Evolutionary conservation across 2,329 filamentous ascomycete species (phyloP), one percentile per base, ranked within the genome.

Genomic region (Trichoderma asperellum): DNA sequence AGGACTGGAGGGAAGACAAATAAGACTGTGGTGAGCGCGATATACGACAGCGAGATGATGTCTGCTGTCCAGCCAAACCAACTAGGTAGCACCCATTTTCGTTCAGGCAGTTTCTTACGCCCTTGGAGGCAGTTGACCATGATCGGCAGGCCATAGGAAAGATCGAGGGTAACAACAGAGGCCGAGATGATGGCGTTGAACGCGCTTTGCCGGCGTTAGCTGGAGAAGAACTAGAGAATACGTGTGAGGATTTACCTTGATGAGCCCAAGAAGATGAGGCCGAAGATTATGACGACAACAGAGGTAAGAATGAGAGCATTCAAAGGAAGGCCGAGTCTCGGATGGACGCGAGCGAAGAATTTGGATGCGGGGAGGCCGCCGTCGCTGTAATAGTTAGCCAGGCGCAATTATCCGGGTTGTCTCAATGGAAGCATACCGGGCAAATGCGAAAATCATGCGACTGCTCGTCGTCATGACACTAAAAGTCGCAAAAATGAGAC

Each of bases 141-240:
- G 58, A 92, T 87, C 0, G 92, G 92, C 49, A 94, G 92, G 6
- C 87, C 91, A 73, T 94, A 94, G 2, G 89, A 90, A 5, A 94
- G 80, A 7, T 90, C 88, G 0, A 94, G 83, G 1, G 91, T 87
- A 8, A 93, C 90, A 0, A 94, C 91, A 0, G 89, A 91, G 0
- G 90, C 87, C 0, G 89, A 88, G 1, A 91, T 85, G 73, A 93
- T 91, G 16, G 90, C 90, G 53, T 90, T 92, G 79, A 93, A 92
- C 0, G 91, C 90, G 70, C 85, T 75, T 75, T 21, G 2, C 6
- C 1, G 18, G 11, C 32, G 49, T 64, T 21, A 64, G 43, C 18
- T 1, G 6, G 18, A 24, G 16, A 32, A 16, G 5, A 24, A 1
- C 5, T 2, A 6, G 18, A 18, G 5, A 12, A 12, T 16, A 18